Percentiles rank a stretch among this genome's conserved stretches.
phyloP scores from a whole-genome alignment of 2,329 filamentous ascomycete genomes.

The Aspergillus chevalieri region DNA sequence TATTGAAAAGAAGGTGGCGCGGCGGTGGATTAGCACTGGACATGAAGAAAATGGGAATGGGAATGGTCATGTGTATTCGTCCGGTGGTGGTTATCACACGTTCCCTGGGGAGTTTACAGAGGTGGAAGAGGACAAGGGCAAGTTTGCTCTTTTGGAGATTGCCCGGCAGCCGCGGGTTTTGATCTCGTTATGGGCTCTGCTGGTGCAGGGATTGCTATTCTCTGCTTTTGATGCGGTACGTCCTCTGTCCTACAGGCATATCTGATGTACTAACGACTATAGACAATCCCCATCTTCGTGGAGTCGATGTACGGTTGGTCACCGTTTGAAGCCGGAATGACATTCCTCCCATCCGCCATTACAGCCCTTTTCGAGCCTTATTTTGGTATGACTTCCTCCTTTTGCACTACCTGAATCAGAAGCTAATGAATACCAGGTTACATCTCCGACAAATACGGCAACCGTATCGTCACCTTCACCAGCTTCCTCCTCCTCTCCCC shows the following conservation, averaged over 20 bases:
- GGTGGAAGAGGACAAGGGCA: not conserved
- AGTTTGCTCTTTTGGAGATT: conserved; percentile 16
- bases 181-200: conserved; percentile 50
- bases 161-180: conserved; percentile 46
- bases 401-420: not conserved
- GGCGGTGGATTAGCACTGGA: conserved; percentile 15
- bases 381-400: conserved; percentile 29
- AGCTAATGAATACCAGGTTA: conserved; percentile 36
- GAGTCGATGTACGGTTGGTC: conserved; percentile 50
- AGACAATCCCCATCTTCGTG: conserved; percentile 50
- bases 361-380: conserved; percentile 58
- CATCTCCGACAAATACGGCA: conserved; percentile 52
- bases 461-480: conserved; percentile 53
- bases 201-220: conserved; percentile 45
- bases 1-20: conserved; percentile 57
- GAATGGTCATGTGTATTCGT: conserved; percentile 6
- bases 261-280: not conserved
- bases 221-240: conserved; percentile 47
- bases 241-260: conserved; percentile 6
- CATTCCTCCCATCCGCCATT: conserved; percentile 55
- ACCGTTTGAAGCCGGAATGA: conserved; percentile 51
- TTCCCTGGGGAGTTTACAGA: not conserved
- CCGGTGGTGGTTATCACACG: conserved; percentile 39
- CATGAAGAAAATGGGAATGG: conserved; percentile 9
- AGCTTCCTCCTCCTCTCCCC: conserved; percentile 53